A percentile compares a stretch with the other conserved stretches of the same genome.
Evolutionary conservation across 371 early-diverging fungal species (phyloP).

Genomic region (Rhizopus arrhizus): DNA sequence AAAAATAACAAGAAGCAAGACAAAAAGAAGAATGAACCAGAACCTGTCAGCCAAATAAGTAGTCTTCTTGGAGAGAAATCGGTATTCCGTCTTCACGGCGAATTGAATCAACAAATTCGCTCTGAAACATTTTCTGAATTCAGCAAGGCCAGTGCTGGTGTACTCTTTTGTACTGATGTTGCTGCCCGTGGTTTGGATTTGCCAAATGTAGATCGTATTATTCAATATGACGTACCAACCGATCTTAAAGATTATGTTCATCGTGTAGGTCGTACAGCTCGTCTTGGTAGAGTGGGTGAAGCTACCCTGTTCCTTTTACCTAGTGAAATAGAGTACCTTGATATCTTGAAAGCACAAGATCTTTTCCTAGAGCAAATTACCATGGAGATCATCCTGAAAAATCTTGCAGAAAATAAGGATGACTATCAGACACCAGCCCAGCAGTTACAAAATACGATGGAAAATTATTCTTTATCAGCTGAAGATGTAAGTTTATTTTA

Average conservation of each 20-base stretch:
- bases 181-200: slow-evolving; percentile 98
- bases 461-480: slow-evolving; percentile 55
- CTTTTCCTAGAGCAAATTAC: slow-evolving; percentile 55
- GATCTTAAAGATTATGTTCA: slow-evolving; percentile 95
- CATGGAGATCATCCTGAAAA: slow-evolving; percentile 54
- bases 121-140: slow-evolving; percentile 77
- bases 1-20: no score
- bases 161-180: slow-evolving; percentile 96
- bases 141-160: slow-evolving; percentile 59
- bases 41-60: slow-evolving; percentile 42
- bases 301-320: slow-evolving; percentile 86
- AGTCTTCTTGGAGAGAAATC: slow-evolving; percentile 59
- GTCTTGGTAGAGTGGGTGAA: slow-evolving; percentile 85
- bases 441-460: slow-evolving; percentile 69
- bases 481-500: slow-evolving; percentile 49
- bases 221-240: slow-evolving; percentile 98
- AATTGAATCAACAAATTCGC: slow-evolving; percentile 78
- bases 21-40: slow-evolving; percentile 24
- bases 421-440: slow-evolving; percentile 63
- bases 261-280: slow-evolving; percentile 98
- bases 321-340: slow-evolving; percentile 84
- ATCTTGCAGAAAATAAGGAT: slow-evolving; percentile 39
- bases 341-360: slow-evolving; percentile 71
- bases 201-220: slow-evolving; percentile 87
- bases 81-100: slow-evolving; percentile 89